Evolutionary conservation across 2,329 filamentous ascomycete genomes (phyloP).

Genomic region (Metarhizium robertsii): DNA sequence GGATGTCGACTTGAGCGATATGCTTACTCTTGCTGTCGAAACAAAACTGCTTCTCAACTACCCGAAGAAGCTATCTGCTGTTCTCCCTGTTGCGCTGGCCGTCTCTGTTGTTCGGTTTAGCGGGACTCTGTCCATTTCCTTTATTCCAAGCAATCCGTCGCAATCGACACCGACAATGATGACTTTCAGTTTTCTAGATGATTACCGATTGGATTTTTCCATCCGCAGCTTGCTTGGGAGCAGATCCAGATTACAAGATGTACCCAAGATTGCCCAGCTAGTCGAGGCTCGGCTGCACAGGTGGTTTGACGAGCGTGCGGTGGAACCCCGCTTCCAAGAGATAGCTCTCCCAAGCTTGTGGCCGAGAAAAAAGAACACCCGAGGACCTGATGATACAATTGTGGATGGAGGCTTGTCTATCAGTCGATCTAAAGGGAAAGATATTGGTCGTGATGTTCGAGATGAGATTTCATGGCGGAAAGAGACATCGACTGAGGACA

Average conservation of each 20-base stretch:
- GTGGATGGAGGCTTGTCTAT: constrained; percentile 37
- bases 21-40: constrained; percentile 89
- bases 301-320: constrained; percentile 82
- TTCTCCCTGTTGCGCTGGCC: constrained; percentile 82
- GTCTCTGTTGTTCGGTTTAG: constrained; percentile 92
- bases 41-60: constrained; percentile 93
- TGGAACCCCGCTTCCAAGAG: constrained; percentile 80
- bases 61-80: constrained; percentile 78
- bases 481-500: constrained; percentile 36
- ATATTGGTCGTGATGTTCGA: constrained; percentile 39
- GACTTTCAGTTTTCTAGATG: constrained; percentile 87
- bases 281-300: constrained; percentile 71
- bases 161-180: constrained; percentile 75
- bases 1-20: constrained; percentile 94
- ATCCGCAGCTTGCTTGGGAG: constrained; percentile 72
- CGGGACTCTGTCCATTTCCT: constrained; percentile 86
- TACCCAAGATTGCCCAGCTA: constrained; percentile 80
- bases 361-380: constrained; percentile 76
- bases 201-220: constrained; percentile 76
- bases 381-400: constrained; percentile 56
- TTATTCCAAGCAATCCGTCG: constrained; percentile 67
- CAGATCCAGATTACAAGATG: constrained; percentile 71
- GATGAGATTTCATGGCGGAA: constrained; percentile 35
- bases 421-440: constrained; percentile 44
- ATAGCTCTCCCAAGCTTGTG: constrained; percentile 75